Base-by-base conservation (phyloP, 805 yeast species). In the Zygotorulaspora florentina region DNA sequence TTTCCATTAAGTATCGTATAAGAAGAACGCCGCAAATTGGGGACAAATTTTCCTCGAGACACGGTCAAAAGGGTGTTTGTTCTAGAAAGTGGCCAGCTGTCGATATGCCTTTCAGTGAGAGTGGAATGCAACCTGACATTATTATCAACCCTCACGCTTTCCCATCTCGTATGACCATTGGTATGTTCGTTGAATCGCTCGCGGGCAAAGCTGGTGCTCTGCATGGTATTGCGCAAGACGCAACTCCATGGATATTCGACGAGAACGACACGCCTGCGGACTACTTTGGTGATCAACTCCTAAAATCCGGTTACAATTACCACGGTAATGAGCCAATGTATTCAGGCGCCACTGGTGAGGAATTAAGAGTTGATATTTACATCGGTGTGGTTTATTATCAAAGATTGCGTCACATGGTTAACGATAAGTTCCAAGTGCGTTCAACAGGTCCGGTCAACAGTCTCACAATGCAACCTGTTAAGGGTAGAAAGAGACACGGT, bases 91-190 rank as follows among this genome's bases (percentile, higher is more conserved):
- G 97, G 96, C 99, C 98, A 27, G 83, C 88, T 42, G 75, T 87
- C 52, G 98, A 93, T 67, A 82, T 93, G 96, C 99, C 99, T 44
- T 93, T 93, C 73, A 79, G 88, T 54, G 99, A 93, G 71, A 74
- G 87, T 28, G 99, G 99, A 60, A 91, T 93, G 51, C 96, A 87
- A 67, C 99, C 99, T 2, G 99, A 93, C 70, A 85, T 93, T 57
- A 93, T 93, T 63, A 93, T 93, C 63, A 93, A 93, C 67, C 99
- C 99, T 3, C 99, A 91, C 67, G 99, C 98, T 55, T 93, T 91
- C 91, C 99, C 99, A 58, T 91, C 98, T 40, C 93, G 99, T 75
- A 93, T 93, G 99, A 93, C 99, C 10, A 91, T 93, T 69, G 99
- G 99, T 74, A 93, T 93, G 98, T 93, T 93, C 70, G 97, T 93